A percentile compares a stretch with the other conserved stretches of the same genome.
Conservation (phyloP, 768 basidiomycete species). For the Exsudoporus frostii region DNA sequence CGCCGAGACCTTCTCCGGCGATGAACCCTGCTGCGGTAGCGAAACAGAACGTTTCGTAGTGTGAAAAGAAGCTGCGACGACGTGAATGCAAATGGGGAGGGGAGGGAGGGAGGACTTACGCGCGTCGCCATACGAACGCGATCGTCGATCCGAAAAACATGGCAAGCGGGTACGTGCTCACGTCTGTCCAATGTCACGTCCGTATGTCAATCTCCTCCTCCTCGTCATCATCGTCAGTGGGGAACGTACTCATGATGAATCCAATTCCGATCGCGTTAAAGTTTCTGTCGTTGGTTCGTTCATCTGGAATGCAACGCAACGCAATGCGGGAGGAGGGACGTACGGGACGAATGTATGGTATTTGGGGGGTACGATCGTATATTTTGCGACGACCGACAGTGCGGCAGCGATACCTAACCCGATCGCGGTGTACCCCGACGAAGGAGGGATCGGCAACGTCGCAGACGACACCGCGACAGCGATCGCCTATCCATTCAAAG, state of each 20-base stretch:
- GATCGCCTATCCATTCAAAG: constrained; percentile 5
- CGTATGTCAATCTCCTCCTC: too few species aligned
- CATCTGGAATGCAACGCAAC: too few species aligned
- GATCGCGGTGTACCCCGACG: constrained; percentile 58
- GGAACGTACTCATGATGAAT: not conserved
- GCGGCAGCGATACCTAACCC: constrained; percentile 46
- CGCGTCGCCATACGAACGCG: constrained; percentile 18
- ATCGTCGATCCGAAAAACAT: constrained; percentile 26
- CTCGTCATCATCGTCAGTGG: too few species aligned
- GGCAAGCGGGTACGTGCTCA: constrained; percentile 23
- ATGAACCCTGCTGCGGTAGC: constrained; percentile 40
- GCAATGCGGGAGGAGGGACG: not conserved
- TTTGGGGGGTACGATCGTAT: constrained; percentile 21
- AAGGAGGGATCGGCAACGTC: constrained; percentile 41
- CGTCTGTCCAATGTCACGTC: constrained; percentile 8
- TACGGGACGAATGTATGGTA: constrained; percentile 24
- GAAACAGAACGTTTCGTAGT: constrained; percentile 29
- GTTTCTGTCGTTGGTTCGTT: constrained; percentile 12
- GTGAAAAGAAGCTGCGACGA: constrained; percentile 2
- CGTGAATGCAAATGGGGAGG: too few species aligned
- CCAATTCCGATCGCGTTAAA: constrained; percentile 28
- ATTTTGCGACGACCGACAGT: constrained; percentile 43
- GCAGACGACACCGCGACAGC: constrained; percentile 21
- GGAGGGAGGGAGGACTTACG: not conserved
- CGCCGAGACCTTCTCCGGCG: constrained; percentile 40